Conservation (phyloP, 345 rosid species). For the thale cress (Arabidopsis thaliana) region DNA sequence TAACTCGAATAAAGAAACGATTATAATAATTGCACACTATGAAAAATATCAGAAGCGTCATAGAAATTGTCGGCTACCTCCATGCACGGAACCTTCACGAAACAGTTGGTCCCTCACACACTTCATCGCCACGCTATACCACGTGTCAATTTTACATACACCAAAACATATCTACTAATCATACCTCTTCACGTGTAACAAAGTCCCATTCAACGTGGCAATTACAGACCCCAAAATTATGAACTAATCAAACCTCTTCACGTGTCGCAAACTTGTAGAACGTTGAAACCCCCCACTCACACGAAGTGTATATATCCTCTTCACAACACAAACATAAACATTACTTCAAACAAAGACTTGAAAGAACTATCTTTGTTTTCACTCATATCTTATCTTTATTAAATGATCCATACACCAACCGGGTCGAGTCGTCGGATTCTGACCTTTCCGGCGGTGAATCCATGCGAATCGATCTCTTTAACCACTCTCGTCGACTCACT, state of each 20-base stretch:
- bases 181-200: slow-evolving; percentile 15
- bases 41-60: slow-evolving; percentile 37
- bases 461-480: slow-evolving; percentile 55
- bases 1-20: neutral
- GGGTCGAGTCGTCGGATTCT: slow-evolving; percentile 66
- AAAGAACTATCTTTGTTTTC: neutral
- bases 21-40: neutral
- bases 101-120: slow-evolving; percentile 31
- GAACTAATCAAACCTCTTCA: slow-evolving; percentile 19
- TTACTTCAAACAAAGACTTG: slow-evolving; percentile 19
- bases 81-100: slow-evolving; percentile 36
- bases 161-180: neutral
- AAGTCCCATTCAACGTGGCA: slow-evolving; percentile 20
- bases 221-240: neutral
- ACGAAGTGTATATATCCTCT: slow-evolving; percentile 37
- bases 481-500: slow-evolving; percentile 61
- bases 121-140: slow-evolving; percentile 30
- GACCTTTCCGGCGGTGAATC: slow-evolving; percentile 65
- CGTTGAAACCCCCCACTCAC: slow-evolving; percentile 10
- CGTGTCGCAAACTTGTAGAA: slow-evolving; percentile 20
- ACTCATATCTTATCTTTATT: slow-evolving; percentile 1
- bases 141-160: slow-evolving; percentile 32
- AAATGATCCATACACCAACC: slow-evolving; percentile 50
- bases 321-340: slow-evolving; percentile 13
- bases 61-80: slow-evolving; percentile 42